These are phyloP conservation scores for Moniliella sp. DNA, from an alignment of 1,284 basidiomycete species.

Conservation along the genomic window DNA sequence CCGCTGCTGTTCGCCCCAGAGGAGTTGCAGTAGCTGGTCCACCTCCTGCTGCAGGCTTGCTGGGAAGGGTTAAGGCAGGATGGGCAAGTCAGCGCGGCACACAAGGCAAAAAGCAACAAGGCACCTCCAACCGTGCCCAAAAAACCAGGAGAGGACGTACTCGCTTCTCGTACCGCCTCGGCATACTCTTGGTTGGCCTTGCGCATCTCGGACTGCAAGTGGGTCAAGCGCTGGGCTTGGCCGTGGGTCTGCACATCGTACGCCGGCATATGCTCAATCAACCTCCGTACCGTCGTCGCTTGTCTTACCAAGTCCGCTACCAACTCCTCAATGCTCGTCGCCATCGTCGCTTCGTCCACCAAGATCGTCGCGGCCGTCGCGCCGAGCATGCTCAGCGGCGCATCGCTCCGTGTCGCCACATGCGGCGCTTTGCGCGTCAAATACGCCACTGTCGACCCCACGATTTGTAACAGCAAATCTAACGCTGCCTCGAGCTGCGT, in stretches of 20 bases:
- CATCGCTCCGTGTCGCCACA: neutral
- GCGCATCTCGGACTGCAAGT: neutral
- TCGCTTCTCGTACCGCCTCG: neutral
- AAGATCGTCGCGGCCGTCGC: neutral
- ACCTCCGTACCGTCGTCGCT: constrained; percentile 3
- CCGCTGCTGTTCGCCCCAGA: too few species aligned
- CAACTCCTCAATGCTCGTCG: constrained; percentile 3
- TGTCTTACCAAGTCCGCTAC: constrained; percentile 3
- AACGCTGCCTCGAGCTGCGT: constrained; percentile 1
- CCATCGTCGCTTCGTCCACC: constrained; percentile 2
- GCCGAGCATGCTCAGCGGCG: neutral
- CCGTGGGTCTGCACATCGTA: neutral
- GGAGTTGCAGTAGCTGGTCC: too few species aligned
- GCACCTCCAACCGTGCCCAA: too few species aligned
- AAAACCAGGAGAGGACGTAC: too few species aligned
- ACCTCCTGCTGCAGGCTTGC: too few species aligned
- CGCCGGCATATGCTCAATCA: constrained; percentile 1
- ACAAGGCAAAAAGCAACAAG: too few species aligned
- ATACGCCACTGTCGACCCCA: constrained; percentile 1
- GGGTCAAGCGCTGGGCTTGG: neutral
- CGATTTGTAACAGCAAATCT: constrained; percentile 1
- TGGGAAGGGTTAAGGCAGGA: too few species aligned
- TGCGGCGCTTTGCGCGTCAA: constrained; percentile 1
- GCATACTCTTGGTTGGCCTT: neutral
- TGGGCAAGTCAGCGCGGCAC: too few species aligned